Evolutionary conservation across 2,329 filamentous ascomycete species (phyloP), one percentile per base, ranked within the genome.

Genomic region (Tolypocladium ovalisporum): DNA sequence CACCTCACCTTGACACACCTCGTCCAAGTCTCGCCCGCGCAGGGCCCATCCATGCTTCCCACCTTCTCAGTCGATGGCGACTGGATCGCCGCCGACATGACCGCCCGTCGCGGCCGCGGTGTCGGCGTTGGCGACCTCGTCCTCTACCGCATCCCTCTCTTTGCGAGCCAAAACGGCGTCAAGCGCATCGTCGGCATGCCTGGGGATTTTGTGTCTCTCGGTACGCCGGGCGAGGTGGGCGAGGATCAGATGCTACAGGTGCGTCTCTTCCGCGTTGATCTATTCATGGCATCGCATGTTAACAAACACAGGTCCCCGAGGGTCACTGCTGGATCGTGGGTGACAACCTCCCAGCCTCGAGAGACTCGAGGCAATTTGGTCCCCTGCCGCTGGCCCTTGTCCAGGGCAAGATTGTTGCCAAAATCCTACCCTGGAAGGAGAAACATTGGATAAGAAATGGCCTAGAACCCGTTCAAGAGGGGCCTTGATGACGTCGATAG

Each of bases 291-390:
- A 3, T 5, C 15, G 27, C 1, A 15, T 6, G 27, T 27, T 51
- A n/a, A 51, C 47, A 6, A 9, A 12, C 7, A 34, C 27, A 95
- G 89, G 84, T 99, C 19, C 94, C 94, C 0, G 79, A 88, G 67
- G 94, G 94, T 1, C 94, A 99, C 76, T 95, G 91, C 66, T 97
- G 90, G 84, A 76, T 97, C 8, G 83, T 85, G 3, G 94, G 94
- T 3, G 94, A 99, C 71, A 97, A 97, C 71, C 68, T 96, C 60
- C 79, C 84, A 3, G 87, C 83, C 66, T 97, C 91, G 29, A 78
- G 90, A 62, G 94, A 99, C 75, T 97, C 91, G 49, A 84, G 94
- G 60, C 78, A 85, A 44, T 96, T 88, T 74, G 94, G 94, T 0
- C 90, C 94, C 0, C 70, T 99, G 34, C 94, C 94, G 0, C 75